Conservation (phyloP, 148 eudicot genomes). For the Amaranthus palmeri region DNA sequence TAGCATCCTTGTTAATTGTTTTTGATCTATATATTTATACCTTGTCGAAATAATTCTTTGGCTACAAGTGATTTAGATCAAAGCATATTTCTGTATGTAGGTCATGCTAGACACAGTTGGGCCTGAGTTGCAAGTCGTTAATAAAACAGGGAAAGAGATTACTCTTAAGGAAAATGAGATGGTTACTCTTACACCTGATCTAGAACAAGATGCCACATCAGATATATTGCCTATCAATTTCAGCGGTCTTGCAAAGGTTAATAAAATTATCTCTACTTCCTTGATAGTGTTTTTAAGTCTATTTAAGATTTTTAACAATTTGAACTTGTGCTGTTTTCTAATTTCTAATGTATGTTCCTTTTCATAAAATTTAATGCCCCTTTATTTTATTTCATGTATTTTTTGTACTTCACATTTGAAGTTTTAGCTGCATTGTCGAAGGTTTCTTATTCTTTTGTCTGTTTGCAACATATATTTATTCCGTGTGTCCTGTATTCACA, state of each 20-base stretch:
- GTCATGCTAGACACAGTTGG: conserved; percentile 89
- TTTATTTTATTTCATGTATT: no score
- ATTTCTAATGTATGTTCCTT: no score
- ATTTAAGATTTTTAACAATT: background rate
- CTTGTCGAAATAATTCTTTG: background rate
- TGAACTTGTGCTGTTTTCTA: no score
- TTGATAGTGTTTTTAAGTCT: background rate
- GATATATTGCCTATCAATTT: conserved; percentile 65
- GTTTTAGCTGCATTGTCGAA: no score
- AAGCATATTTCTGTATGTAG: conserved; percentile 22
- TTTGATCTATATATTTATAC: background rate
- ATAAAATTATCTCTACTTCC: background rate
- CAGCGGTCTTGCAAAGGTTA: conserved; percentile 64
- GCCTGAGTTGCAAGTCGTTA: conserved; percentile 77
- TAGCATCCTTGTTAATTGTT: background rate
- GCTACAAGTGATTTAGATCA: background rate
- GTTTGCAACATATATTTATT: no score
- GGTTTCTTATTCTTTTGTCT: no score
- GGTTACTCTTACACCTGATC: conserved; percentile 68
- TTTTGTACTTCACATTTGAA: no score
- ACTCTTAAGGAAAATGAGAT: conserved; percentile 50
- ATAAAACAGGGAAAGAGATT: conserved; percentile 48
- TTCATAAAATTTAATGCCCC: no score
- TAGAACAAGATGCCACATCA: conserved; percentile 61
- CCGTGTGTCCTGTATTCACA: no score